Evolutionary conservation across 345 rosid genomes (phyloP), one percentile per base, ranked within the genome.

Genomic region (Ailanthus altissimus): DNA sequence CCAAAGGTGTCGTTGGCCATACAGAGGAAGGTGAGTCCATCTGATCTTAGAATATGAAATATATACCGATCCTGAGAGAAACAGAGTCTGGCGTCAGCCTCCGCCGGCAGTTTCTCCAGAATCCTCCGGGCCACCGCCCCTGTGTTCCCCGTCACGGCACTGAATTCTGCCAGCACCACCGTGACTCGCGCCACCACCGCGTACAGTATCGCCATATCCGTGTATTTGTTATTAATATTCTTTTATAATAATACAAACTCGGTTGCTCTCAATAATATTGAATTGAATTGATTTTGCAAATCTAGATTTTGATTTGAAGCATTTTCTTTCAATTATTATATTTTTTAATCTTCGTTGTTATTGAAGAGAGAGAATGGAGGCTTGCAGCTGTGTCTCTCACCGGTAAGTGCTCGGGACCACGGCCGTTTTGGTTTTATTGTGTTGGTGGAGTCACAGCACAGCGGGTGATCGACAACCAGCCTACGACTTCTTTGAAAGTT

Each of bases 1-100:
- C 99, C 99, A 21, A 96, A 94, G 76, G 95, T 88, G 46, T 94
- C 97, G 77, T 94, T 91, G 36, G 99, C 98, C 99, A 96, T 93
- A 79, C 98, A 96, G 81, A 96, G 93, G 81, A 92, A 96, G 77
- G 84, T 84, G 79, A 96, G 90, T 71, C 97, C 97, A 77, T 90
- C 94, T 54, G 97, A 92, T 91, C 97, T 91, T 76, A 93, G 95
- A 36, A 96, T 89, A 78, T 96, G 99, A 83, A 96, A 96, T 82
- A 93, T 93, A 73, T 86, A 96, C 11, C 92, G 92, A 67, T 96
- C 98, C 85, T 96, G 99, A 0, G 99, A 93, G 88, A 93, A 93
- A 80, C 97, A 96, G 20, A 92, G 87, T 82, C 97, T 84, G 42
- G 93, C 83, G 60, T 93, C 93, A 67, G 88, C 85, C 78, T 79